These are phyloP conservation scores for Astragalus membranaceus DNA, from an alignment of 306 rosid genomes.

Conservation along the genomic window DNA sequence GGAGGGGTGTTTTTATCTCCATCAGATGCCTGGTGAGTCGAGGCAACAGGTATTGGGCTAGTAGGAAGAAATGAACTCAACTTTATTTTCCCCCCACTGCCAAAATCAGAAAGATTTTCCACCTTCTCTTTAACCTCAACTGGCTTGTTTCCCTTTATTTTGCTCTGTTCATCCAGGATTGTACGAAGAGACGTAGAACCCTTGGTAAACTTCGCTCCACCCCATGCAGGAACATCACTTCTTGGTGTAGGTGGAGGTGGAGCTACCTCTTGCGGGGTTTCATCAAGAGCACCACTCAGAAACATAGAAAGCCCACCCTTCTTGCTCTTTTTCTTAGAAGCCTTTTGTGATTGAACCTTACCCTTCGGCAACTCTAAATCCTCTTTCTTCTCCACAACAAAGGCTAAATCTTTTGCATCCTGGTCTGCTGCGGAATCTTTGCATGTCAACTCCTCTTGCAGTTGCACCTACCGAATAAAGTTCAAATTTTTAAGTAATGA, in stretches of 20 bases:
- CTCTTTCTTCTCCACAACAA: constrained; percentile 34
- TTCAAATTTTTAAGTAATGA: constrained; percentile 8
- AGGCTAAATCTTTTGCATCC: constrained; percentile 25
- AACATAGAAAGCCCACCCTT: constrained; percentile 97
- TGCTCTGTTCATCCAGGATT: constrained; percentile 78
- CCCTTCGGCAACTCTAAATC: constrained; percentile 31
- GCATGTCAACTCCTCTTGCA: constrained; percentile 25
- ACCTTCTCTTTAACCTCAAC: constrained; percentile 30
- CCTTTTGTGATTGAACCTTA: constrained; percentile 29
- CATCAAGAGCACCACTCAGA: constrained; percentile 92
- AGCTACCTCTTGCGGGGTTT: constrained; percentile 39
- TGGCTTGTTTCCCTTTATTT: constrained; percentile 28
- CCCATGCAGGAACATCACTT: constrained; percentile 93
- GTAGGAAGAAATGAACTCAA: constrained; percentile 73
- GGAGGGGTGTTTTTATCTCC: constrained; percentile 75
- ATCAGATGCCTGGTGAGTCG: constrained; percentile 44
- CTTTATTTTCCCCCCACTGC: constrained; percentile 48
- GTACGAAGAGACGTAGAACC: constrained; percentile 77
- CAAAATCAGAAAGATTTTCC: constrained; percentile 46
- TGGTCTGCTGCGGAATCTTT: constrained; percentile 25
- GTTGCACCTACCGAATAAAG: constrained; percentile 46
- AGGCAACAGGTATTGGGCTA: constrained; percentile 73
- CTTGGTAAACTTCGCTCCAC: constrained; percentile 62
- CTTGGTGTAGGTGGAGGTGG: constrained; percentile 54
- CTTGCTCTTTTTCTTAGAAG: constrained; percentile 73